A percentile compares a stretch with the other conserved stretches of the same genome.
These are phyloP conservation scores for Zygoascus hellenicus DNA, from an alignment of 1,139 yeast genomes.

Conservation along the genomic window DNA sequence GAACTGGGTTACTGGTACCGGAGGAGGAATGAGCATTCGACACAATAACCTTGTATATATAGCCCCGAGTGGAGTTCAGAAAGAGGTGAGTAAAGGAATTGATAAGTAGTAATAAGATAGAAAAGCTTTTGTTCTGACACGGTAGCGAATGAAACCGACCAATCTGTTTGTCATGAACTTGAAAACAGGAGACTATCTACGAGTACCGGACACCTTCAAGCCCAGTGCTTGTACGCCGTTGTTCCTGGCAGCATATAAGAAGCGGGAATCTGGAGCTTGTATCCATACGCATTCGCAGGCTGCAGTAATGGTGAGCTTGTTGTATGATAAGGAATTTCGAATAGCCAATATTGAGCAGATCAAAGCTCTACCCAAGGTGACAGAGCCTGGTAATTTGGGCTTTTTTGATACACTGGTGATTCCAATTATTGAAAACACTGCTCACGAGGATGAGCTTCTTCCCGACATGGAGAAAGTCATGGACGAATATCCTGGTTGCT, in stretches of 20 bases:
- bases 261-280: conserved; percentile 82
- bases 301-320: conserved; percentile 75
- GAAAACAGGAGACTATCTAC: conserved; percentile 48
- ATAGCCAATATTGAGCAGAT: conserved; percentile 86
- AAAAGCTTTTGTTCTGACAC: too few relatives aligned
- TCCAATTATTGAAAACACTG: conserved; percentile 87
- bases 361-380: conserved; percentile 76
- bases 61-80: conserved; percentile 95
- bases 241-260: conserved; percentile 67
- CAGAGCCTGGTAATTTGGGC: conserved; percentile 62
- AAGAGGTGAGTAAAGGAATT: conserved; percentile 44
- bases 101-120: too few relatives aligned
- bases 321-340: conserved; percentile 64
- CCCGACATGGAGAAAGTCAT: conserved; percentile 57
- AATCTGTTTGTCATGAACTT: conserved; percentile 76
- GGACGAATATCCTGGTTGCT: conserved; percentile 60
- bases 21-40: conserved; percentile 86
- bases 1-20: conserved; percentile 95
- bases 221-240: conserved; percentile 94
- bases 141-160: conserved; percentile 58
- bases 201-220: conserved; percentile 61
- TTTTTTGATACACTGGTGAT: conserved; percentile 70
- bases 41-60: conserved; percentile 58
- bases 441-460: conserved; percentile 82
- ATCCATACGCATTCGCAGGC: conserved; percentile 89